Evolutionary conservation across 495 filamentous ascomycete species (phyloP).

Genomic region (Lasiosphaeria miniovina): DNA sequence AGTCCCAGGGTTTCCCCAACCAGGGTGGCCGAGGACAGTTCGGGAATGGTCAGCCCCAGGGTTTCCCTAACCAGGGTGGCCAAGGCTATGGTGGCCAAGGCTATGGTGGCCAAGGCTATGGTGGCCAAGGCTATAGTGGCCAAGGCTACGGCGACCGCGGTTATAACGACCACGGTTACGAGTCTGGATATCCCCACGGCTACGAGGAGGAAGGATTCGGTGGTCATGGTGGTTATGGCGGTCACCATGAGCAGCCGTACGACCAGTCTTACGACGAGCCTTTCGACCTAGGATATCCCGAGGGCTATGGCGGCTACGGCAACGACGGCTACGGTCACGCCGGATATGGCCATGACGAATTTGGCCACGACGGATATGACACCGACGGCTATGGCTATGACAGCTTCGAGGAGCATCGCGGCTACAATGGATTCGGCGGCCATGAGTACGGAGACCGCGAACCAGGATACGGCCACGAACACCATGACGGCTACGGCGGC

Average conservation of each 20-base stretch:
- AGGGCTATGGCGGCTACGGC: slow-evolving; percentile 1
- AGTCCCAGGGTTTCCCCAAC: neutral
- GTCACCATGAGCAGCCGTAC: neutral
- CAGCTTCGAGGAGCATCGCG: neutral
- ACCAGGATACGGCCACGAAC: neutral
- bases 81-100: neutral
- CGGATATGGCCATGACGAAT: slow-evolving; percentile 6
- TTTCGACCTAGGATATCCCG: neutral
- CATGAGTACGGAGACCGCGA: slow-evolving; percentile 3
- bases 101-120: neutral
- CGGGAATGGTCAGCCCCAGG: neutral
- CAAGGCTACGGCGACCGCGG: neutral
- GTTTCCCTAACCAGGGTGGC: neutral
- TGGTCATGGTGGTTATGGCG: slow-evolving; percentile 11
- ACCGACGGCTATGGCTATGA: slow-evolving; percentile 4
- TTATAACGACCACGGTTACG: neutral
- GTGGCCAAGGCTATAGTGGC: neutral
- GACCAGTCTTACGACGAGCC: neutral
- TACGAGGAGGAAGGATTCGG: neutral
- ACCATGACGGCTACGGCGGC: slow-evolving; percentile 6
- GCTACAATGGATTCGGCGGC: slow-evolving; percentile 5
- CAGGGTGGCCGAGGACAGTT: neutral
- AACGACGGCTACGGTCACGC: slow-evolving; percentile 3
- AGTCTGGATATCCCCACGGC: neutral
- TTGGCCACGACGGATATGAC: neutral